Conservation (phyloP, 208 protist species). For the Endotrypanum monterogeii region DNA sequence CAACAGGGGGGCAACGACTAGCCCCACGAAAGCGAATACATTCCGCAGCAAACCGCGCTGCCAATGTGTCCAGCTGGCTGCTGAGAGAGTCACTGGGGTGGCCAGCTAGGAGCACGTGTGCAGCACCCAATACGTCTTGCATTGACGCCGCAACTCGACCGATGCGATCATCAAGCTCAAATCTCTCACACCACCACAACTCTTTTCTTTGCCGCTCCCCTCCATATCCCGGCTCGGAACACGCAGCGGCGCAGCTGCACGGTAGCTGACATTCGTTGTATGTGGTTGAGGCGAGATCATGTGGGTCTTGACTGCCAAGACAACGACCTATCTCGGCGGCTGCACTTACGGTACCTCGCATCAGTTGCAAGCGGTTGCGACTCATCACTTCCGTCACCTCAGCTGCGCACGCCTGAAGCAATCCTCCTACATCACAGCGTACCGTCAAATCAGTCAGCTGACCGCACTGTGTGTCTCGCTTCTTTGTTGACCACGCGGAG, state of each 20-base stretch:
- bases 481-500: not conserved
- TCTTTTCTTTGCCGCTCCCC: conserved; percentile 12
- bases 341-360: conserved; percentile 13
- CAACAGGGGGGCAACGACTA: conserved; percentile 3
- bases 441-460: not conserved
- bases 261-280: not conserved
- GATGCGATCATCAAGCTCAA: conserved; percentile 29
- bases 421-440: not conserved
- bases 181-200: conserved; percentile 36
- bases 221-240: not conserved
- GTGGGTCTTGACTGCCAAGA: not conserved
- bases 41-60: conserved; percentile 14
- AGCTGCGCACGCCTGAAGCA: conserved; percentile 10
- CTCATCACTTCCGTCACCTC: conserved; percentile 23
- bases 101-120: conserved; percentile 40
- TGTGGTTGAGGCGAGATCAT: not conserved
- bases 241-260: not conserved
- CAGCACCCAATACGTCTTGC: conserved; percentile 32
- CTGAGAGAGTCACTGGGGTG: conserved; percentile 27
- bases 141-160: conserved; percentile 32
- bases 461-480: not conserved
- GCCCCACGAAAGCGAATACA: conserved; percentile 11
- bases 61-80: conserved; percentile 15
- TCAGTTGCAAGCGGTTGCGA: conserved; percentile 31
- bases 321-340: conserved; percentile 10